Evolutionary conservation across 2,329 filamentous ascomycete species (phyloP), one percentile per base, ranked within the genome.

Genomic region (Exophiala lecanii-corni): DNA sequence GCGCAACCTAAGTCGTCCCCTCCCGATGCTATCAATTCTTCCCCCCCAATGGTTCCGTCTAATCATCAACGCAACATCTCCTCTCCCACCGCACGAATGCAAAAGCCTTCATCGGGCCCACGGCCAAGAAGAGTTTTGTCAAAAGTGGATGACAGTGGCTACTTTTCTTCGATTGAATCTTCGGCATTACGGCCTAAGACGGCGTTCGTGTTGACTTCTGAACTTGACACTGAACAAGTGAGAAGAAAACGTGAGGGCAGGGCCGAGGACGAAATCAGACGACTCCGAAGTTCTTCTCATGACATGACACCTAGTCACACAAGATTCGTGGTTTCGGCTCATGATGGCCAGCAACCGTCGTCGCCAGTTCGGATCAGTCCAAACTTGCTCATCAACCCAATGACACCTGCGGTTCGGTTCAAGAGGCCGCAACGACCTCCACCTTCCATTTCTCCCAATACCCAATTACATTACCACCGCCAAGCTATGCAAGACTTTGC

Each of bases 111-210:
- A 15, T 85, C 85, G n/a, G 75, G 75, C 32, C 73, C 69, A 21
- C 69, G 72, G 38, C 80, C 79, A 39, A 87, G 86, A 67, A 82
- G 85, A 54, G 91, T 88, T 63, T 79, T 85, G 57, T 78, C 78
- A 20, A 83, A 84, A 9, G 83, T 94, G 71, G 87, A 86, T 58
- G 92, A 98, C 65, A 97, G 91, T 61, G 92, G 92, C 30, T 98
- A 97, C 65, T 95, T 94, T 62, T 97, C 92, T 1, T 96, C 89
- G 0, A 75, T 97, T 13, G 89, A 96, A 56, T 97, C 92, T 2
- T 97, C 92, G 0, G 88, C 77, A 10, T 77, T 87, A 62, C 79
- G 91, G 46, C 81, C 84, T 36, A 76, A 79, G 52, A 72, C 78
- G 47, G 70, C 70, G 12, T 73, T 79, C 43, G 72, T 86, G 13